phyloP scores from a whole-genome alignment of 768 basidiomycete genomes.

The Auricularia auricula-judae region DNA sequence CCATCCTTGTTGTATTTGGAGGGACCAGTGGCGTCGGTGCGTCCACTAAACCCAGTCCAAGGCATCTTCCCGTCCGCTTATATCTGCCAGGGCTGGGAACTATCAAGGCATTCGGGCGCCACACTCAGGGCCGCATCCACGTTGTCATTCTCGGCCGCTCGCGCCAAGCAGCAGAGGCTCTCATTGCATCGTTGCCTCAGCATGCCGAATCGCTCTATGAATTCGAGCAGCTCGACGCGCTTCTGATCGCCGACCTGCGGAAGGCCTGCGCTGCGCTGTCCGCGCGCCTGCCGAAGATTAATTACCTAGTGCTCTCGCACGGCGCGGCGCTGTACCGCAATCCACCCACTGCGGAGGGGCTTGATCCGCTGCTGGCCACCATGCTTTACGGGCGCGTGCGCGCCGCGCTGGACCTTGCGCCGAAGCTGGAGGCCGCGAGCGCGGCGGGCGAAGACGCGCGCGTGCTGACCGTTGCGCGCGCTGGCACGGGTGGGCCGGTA shows the following conservation, averaged over 20 bases:
- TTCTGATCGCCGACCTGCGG: too few relatives aligned
- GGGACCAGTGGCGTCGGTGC: slow-evolving; percentile 7
- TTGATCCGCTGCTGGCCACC: slow-evolving; percentile 31
- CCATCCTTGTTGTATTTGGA: slow-evolving; percentile 7
- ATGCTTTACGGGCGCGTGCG: slow-evolving; percentile 43
- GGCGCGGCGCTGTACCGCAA: slow-evolving; percentile 29
- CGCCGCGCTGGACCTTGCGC: slow-evolving; percentile 34
- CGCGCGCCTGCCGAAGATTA: slow-evolving; percentile 31
- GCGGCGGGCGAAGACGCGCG: slow-evolving; percentile 38
- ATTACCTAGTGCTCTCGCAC: slow-evolving; percentile 39
- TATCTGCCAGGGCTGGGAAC: slow-evolving; percentile 3
- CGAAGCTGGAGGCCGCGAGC: slow-evolving; percentile 31
- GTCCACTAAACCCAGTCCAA: neutral
- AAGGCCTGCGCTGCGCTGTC: slow-evolving; percentile 9
- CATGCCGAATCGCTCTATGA: slow-evolving; percentile 2
- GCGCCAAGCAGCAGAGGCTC: slow-evolving; percentile 2
- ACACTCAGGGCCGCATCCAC: slow-evolving; percentile 5
- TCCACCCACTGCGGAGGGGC: slow-evolving; percentile 33
- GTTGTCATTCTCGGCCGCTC: slow-evolving; percentile 7
- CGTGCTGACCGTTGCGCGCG: slow-evolving; percentile 33
- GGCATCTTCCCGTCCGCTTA: neutral
- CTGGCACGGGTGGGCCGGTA: slow-evolving; percentile 25
- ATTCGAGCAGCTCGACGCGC: slow-evolving; percentile 6
- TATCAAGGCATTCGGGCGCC: slow-evolving; percentile 1
- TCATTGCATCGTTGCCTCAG: slow-evolving; percentile 4